Conservation (phyloP, 805 yeast genomes). For the Metschnikowia lachancei region DNA sequence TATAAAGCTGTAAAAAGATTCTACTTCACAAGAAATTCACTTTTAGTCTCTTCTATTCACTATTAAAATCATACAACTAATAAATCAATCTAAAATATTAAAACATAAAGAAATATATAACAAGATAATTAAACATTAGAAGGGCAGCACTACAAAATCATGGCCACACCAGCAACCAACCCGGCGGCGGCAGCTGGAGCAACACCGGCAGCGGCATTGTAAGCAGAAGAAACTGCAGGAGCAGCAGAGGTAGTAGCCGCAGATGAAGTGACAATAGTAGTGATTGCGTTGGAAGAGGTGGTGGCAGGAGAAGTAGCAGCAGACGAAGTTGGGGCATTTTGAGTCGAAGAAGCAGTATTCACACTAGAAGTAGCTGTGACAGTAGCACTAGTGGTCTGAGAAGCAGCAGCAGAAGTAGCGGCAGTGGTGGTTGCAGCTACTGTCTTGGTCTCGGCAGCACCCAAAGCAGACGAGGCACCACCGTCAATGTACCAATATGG, state of each 20-base stretch:
- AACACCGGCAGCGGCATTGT: slow-evolving; percentile 16
- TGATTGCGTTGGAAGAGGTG: slow-evolving; percentile 8
- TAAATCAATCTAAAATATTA: background rate
- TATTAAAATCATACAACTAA: no score
- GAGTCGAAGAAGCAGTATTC: slow-evolving; percentile 3
- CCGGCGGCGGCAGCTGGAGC: slow-evolving; percentile 18
- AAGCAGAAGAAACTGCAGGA: slow-evolving; percentile 14
- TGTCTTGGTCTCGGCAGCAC: slow-evolving; percentile 24
- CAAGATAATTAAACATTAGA: background rate
- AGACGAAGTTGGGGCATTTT: slow-evolving; percentile 3
- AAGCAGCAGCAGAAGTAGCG: slow-evolving; percentile 11
- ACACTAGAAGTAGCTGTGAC: slow-evolving; percentile 2
- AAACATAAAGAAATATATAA: background rate
- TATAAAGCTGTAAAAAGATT: no score
- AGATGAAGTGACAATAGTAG: slow-evolving; percentile 9
- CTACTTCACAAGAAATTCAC: no score
- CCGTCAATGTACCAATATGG: slow-evolving; percentile 34
- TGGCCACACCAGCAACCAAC: slow-evolving; percentile 18
- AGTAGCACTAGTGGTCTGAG: slow-evolving; percentile 1
- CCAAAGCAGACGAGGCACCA: slow-evolving; percentile 24
- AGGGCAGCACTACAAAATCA: slow-evolving; percentile 12
- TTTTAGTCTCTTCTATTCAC: no score
- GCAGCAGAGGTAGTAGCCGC: slow-evolving; percentile 14
- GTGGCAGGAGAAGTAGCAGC: slow-evolving; percentile 2
- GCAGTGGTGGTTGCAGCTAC: slow-evolving; percentile 19